These are phyloP conservation scores for Flaveria robusta DNA, from an alignment of 129 eudicot species.

Conservation along the genomic window DNA sequence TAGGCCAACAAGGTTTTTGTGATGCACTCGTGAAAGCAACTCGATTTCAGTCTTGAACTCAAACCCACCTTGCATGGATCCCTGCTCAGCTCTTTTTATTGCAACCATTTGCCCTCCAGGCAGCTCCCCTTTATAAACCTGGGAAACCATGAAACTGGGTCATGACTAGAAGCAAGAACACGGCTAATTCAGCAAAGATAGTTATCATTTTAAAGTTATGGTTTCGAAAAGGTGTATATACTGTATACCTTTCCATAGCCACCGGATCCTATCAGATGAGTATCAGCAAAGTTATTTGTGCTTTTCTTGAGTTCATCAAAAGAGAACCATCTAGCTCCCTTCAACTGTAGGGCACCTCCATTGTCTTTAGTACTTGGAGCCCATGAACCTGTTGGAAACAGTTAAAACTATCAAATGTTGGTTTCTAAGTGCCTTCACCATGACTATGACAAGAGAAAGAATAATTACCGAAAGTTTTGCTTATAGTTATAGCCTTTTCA, in stretches of 20 bases:
- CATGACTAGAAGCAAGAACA: slow-evolving; percentile 9
- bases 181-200: neutral
- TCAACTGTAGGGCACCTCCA: slow-evolving; percentile 90
- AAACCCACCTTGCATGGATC: slow-evolving; percentile 90
- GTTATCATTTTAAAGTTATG: neutral
- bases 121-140: slow-evolving; percentile 86
- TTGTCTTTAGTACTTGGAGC: slow-evolving; percentile 86
- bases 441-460: neutral
- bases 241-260: slow-evolving; percentile 87
- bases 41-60: slow-evolving; percentile 97
- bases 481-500: slow-evolving; percentile 72
- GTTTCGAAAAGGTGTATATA: neutral
- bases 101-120: slow-evolving; percentile 74
- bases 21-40: slow-evolving; percentile 95
- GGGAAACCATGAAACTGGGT: neutral
- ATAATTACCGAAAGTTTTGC: slow-evolving; percentile 81
- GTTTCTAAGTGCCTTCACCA: neutral
- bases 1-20: slow-evolving; percentile 91
- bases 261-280: slow-evolving; percentile 84
- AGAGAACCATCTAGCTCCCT: slow-evolving; percentile 97
- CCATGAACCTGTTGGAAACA: slow-evolving; percentile 71
- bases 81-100: slow-evolving; percentile 81
- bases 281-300: slow-evolving; percentile 68
- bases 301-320: slow-evolving; percentile 83
- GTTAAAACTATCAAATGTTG: slow-evolving; percentile 3